Evolutionary conservation across 2,329 filamentous ascomycete genomes (phyloP), one percentile per base, ranked within the genome.

Genomic region (Clarireedia monteithiana): DNA sequence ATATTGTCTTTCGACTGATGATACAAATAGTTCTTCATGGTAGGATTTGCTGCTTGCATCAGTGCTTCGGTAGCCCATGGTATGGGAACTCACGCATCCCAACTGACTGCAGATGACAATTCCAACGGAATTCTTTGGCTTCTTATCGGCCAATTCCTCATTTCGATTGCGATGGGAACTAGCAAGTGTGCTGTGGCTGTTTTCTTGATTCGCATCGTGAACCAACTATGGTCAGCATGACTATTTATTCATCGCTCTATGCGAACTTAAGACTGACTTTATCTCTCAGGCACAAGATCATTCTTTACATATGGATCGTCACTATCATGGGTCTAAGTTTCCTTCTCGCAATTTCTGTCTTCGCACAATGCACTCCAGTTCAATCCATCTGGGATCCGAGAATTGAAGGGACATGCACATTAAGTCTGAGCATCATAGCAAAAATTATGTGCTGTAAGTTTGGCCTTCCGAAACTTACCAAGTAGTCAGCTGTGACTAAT

Each of bases 201-300:
- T n/a, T 54, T 54, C 6, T 12, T 54, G n/a, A 15, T 54, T 17
- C 52, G 52, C n/a, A 54, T 54, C 5, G 52, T 54, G 7, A 54
- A 49, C 17, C 36, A 49, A 15, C 40, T 14, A 1, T 53, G 50
- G 50, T 53, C 36, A 47, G 23, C 30, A 38, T 3, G 9, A 36
- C 23, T 17, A 23, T 1, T 14, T 39, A 1, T n/a, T 6, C 3
- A 15, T 50, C 1, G 6, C 12, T 6, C 1, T 6, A 7, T 6
- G 15, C 17, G 0, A 14, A 26, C 17, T 5, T 5, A 14, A 40
- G 38, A 40, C 38, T 40, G 12, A 40, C 38, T 40, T 40, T 5
- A 40, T 40, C 6, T 40, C 5, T 27, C 3, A 53, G 50, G 50
- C 42, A 53, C 20, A 53, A 47, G 9, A 15, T 53, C 2, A 6